Evolutionary conservation across 768 basidiomycete genomes (phyloP).

Genomic region (Trametopsis cervina): DNA sequence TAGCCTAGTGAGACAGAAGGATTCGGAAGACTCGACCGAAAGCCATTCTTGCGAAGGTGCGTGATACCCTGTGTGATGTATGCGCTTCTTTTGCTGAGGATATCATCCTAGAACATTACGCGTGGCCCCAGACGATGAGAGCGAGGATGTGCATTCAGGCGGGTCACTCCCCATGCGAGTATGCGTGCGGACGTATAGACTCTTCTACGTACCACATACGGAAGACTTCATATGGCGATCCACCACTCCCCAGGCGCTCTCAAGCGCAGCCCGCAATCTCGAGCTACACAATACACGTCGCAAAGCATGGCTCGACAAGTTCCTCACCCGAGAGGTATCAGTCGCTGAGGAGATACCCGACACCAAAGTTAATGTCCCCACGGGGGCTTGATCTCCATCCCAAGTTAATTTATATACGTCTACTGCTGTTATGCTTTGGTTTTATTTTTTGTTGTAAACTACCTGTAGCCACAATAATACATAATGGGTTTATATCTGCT

Average conservation of each 20-base stretch:
- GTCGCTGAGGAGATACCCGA: background rate
- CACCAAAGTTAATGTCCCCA: too few species aligned
- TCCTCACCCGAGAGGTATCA: constrained; percentile 8
- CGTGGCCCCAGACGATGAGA: constrained; percentile 12
- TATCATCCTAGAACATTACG: constrained; percentile 4
- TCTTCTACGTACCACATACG: constrained; percentile 70
- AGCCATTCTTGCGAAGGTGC: constrained; percentile 65
- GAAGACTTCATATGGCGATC: constrained; percentile 57
- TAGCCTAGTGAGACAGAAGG: constrained; percentile 56
- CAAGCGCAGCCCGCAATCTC: constrained; percentile 17
- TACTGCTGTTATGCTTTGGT: too few species aligned
- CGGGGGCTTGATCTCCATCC: too few species aligned
- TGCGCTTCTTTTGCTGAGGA: constrained; percentile 18
- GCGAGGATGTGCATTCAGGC: constrained; percentile 20
- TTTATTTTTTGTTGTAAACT: too few species aligned
- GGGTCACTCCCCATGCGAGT: constrained; percentile 78
- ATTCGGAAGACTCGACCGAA: constrained; percentile 37
- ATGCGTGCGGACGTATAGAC: constrained; percentile 73
- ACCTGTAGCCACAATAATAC: too few species aligned
- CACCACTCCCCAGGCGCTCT: constrained; percentile 34
- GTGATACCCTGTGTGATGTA: constrained; percentile 25
- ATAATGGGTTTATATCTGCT: too few species aligned
- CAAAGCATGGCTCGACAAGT: constrained; percentile 22
- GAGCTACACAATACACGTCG: constrained; percentile 13
- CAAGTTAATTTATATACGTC: too few species aligned